Conservation (phyloP, 495 filamentous ascomycete genomes). For the Penicillium roqueforti region DNA sequence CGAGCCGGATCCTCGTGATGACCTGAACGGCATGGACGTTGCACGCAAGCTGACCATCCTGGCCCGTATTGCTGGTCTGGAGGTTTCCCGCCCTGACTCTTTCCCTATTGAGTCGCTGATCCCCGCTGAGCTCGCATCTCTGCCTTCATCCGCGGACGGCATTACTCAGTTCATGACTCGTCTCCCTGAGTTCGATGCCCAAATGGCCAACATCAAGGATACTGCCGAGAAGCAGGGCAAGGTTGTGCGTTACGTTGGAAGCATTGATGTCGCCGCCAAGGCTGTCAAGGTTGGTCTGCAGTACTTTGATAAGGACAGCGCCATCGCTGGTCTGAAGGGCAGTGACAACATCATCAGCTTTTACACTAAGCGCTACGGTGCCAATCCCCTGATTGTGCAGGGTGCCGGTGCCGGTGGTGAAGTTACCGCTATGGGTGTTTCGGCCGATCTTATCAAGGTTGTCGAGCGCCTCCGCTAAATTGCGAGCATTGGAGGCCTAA, state of each 20-base stretch:
- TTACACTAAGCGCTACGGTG: constrained; percentile 89
- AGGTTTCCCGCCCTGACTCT: constrained; percentile 68
- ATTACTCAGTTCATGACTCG: constrained; percentile 73
- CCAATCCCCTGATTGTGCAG: constrained; percentile 86
- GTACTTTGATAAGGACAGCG: constrained; percentile 74
- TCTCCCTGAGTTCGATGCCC: constrained; percentile 69
- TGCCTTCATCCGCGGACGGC: constrained; percentile 53
- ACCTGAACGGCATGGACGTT: constrained; percentile 93
- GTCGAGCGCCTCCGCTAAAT: constrained; percentile 45
- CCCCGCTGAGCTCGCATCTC: constrained; percentile 73
- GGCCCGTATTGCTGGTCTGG: constrained; percentile 73
- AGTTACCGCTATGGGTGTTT: constrained; percentile 95
- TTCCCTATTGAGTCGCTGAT: constrained; percentile 93
- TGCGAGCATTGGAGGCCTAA: background rate
- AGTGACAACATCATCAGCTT: constrained; percentile 98
- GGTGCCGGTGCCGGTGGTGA: constrained; percentile 92
- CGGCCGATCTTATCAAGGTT: constrained; percentile 83
- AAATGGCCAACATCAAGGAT: constrained; percentile 79
- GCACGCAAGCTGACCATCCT: constrained; percentile 95
- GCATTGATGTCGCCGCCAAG: constrained; percentile 71
- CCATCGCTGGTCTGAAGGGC: constrained; percentile 89
- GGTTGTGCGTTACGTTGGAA: constrained; percentile 93
- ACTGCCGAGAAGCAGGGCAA: constrained; percentile 78
- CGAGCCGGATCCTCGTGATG: constrained; percentile 93
- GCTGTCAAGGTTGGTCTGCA: constrained; percentile 84